phyloP scores from a whole-genome alignment of 495 filamentous ascomycete genomes.

The Usnea hakonensis region DNA sequence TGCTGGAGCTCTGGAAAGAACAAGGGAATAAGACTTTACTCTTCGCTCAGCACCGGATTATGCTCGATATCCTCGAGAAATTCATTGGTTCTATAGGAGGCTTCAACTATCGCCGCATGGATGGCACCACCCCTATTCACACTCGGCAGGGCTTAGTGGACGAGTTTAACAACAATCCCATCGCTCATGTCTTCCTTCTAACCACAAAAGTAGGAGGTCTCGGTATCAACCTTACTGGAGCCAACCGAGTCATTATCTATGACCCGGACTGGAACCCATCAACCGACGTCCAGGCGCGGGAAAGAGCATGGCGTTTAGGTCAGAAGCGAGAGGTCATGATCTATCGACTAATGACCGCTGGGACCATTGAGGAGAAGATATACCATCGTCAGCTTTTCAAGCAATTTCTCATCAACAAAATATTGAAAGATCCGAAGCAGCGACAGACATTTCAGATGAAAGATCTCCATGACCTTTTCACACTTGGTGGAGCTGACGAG shows the following conservation, averaged over 20 bases:
- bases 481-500: conserved; percentile 59
- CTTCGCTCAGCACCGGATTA: conserved; percentile 84
- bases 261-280: conserved; percentile 98
- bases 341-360: conserved; percentile 91
- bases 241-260: conserved; percentile 92
- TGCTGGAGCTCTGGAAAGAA: conserved; percentile 78
- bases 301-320: conserved; percentile 90
- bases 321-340: conserved; percentile 92
- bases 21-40: conserved; percentile 85
- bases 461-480: conserved; percentile 87
- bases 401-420: conserved; percentile 90
- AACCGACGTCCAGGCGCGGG: conserved; percentile 88
- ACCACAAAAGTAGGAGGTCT: conserved; percentile 94
- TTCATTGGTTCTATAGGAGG: conserved; percentile 59
- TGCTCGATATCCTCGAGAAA: conserved; percentile 85
- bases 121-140: conserved; percentile 78
- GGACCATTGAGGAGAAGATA: conserved; percentile 98
- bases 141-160: conserved; percentile 78
- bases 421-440: conserved; percentile 85
- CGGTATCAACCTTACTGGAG: conserved; percentile 88
- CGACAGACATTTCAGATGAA: conserved; percentile 74
- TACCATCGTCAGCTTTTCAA: conserved; percentile 98
- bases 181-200: conserved; percentile 80
- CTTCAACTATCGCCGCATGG: conserved; percentile 83
- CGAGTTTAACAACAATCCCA: conserved; percentile 74